These are phyloP conservation scores for Penicillium paxilli DNA, from an alignment of 495 filamentous ascomycete genomes.

Conservation along the genomic window DNA sequence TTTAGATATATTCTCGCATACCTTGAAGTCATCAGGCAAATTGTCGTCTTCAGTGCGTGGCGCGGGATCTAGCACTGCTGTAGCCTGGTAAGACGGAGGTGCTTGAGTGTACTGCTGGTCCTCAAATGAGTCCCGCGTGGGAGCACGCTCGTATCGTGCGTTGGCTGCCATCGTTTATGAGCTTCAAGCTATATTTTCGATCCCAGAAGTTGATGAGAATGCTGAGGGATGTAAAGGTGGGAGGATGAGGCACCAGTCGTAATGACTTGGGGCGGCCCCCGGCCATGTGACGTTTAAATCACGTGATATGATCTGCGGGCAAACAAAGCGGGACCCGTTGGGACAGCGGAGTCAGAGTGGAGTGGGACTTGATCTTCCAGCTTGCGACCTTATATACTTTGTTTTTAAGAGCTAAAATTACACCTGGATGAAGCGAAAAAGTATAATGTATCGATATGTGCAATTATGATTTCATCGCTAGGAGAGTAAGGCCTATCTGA, in stretches of 20 bases:
- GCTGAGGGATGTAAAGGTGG: conserved; percentile 5
- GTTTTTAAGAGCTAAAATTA: too few relatives aligned
- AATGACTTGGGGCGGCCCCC: conserved; percentile 8
- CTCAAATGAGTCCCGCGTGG: conserved; percentile 73
- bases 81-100: conserved; percentile 70
- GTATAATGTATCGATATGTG: conserved; percentile 4
- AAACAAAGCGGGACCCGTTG: conserved; percentile 1
- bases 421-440: too few relatives aligned
- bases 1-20: conserved; percentile 26
- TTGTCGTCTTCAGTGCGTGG: conserved; percentile 85
- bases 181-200: background rate
- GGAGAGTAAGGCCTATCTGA: conserved; percentile 1
- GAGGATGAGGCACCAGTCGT: conserved; percentile 2
- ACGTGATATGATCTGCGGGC: background rate
- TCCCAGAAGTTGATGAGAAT: conserved; percentile 2
- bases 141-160: conserved; percentile 67
- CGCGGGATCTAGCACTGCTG: conserved; percentile 45
- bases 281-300: conserved; percentile 23
- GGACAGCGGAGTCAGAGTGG: conserved; percentile 3
- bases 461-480: conserved; percentile 8
- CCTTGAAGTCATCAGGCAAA: conserved; percentile 97
- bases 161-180: conserved; percentile 60
- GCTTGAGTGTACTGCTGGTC: conserved; percentile 71
- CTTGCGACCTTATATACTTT: too few relatives aligned
- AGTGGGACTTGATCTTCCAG: too few relatives aligned